Base-by-base conservation (phyloP, 305 asterid genomes). In the Andrographis paniculata region DNA sequence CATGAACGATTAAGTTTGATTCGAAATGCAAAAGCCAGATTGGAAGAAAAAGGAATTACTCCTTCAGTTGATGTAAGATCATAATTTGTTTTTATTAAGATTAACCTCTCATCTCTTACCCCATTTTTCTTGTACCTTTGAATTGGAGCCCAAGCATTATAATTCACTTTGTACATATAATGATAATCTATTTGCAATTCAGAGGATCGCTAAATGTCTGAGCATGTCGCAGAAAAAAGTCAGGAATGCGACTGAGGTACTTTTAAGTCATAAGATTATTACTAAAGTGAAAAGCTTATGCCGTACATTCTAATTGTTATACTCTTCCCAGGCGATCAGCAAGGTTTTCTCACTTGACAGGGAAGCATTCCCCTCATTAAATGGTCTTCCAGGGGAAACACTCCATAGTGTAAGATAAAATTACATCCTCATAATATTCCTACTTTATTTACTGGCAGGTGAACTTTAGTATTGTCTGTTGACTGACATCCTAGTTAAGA, bases 181-280 rank as follows among this genome's bases (percentile, higher is more conserved):
- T 24, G 30, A 52, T 27, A 42, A 61, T 45, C 27, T 39, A 15
- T 42, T 47, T 70, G 59, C 61, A 64, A 49, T 33, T 56, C 87
- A 91, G 99, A 84, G 63, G 56, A 87, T 91, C 61, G 96, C 96
- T 52, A 84, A 88, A 73, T 58, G 52, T 49, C 76, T 91, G 17
- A 87, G 84, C 75, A 80, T 91, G 84, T 76, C 95, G 2, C 81
- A 77, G 66, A 80, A 78, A 76, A 87, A 91, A 76, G 93, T 91
- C 68, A 75, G 78, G 65, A 91, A 91, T 74, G 99, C 99, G 44
- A 83, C 93, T 37, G 96, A 91, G 99, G 99, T 91, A 86, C 55
- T 53, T 1, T 13, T 33, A 48, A 23, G 46, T 54, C 28, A 28
- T 38, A 14, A 30, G 35, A 36, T 40, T 20, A 60, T 39, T 50